phyloP scores from a whole-genome alignment of 73 alveolate genomes.

The Tetrahymena malaccensis region DNA sequence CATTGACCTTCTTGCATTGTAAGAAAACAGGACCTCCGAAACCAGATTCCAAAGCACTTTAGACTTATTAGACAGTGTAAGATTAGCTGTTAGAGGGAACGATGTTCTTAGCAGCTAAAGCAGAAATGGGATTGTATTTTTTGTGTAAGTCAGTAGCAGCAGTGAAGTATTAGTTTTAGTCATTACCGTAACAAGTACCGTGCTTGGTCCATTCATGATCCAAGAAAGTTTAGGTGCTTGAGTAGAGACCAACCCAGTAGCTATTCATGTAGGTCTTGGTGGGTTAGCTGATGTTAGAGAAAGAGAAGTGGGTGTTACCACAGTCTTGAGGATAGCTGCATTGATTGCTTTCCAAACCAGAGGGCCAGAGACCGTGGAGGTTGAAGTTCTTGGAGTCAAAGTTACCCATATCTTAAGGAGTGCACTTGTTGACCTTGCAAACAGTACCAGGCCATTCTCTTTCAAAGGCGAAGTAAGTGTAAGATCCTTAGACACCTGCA shows the following conservation, averaged over 20 bases:
- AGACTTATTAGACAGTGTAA: background rate
- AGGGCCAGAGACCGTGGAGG: slow-evolving; percentile 43
- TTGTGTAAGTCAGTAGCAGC: background rate
- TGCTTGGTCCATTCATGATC: slow-evolving; percentile 44
- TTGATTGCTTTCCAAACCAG: slow-evolving; percentile 4
- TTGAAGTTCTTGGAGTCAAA: slow-evolving; percentile 26
- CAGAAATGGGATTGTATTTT: slow-evolving; percentile 10
- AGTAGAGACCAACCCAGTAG: slow-evolving; percentile 35
- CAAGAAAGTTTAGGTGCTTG: slow-evolving; percentile 10
- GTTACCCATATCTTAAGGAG: slow-evolving; percentile 14
- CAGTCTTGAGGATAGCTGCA: slow-evolving; percentile 18
- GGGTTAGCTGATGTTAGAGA: background rate
- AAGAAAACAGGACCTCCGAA: background rate
- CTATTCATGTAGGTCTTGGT: slow-evolving; percentile 5
- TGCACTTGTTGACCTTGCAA: slow-evolving; percentile 20
- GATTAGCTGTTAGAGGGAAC: background rate
- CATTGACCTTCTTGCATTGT: background rate
- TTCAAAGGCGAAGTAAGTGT: slow-evolving; percentile 11
- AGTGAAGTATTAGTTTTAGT: slow-evolving; percentile 13
- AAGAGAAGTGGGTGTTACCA: slow-evolving; percentile 3
- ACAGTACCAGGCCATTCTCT: slow-evolving; percentile 48
- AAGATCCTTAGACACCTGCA: background rate
- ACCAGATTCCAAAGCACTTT: background rate
- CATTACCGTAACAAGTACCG: slow-evolving; percentile 27
- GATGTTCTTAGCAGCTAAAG: slow-evolving; percentile 10